Conservation (phyloP, 192 early-diverging fungal genomes). For the Coemansia sp. region DNA sequence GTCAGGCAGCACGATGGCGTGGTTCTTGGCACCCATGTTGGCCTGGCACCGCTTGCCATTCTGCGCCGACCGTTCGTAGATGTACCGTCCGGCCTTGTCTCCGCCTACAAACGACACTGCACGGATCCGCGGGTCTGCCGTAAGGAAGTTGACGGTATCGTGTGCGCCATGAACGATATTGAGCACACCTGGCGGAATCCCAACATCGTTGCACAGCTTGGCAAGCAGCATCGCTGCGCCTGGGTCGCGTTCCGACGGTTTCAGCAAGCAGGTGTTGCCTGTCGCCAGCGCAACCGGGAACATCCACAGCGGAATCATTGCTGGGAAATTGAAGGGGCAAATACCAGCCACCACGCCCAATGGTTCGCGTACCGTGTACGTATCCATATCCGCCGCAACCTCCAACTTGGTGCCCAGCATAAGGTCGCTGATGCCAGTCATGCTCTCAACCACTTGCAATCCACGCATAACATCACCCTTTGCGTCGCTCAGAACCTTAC, state of each 20-base stretch:
- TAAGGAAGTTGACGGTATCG: constrained; percentile 89
- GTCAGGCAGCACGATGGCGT: constrained; percentile 91
- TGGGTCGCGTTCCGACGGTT: constrained; percentile 94
- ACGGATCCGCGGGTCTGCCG: constrained; percentile 78
- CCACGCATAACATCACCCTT: constrained; percentile 90
- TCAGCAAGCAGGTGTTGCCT: constrained; percentile 89
- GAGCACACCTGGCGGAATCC: constrained; percentile 86
- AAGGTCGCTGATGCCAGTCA: constrained; percentile 74
- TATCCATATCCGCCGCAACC: constrained; percentile 93
- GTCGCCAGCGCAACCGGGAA: constrained; percentile 92
- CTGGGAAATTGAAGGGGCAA: constrained; percentile 97
- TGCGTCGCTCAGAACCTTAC: constrained; percentile 91
- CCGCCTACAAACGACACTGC: constrained; percentile 95
- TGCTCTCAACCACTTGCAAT: constrained; percentile 87
- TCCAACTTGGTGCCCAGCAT: constrained; percentile 81
- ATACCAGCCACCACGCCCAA: constrained; percentile 93
- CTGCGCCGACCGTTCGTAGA: constrained; percentile 79
- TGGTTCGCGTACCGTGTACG: constrained; percentile 90
- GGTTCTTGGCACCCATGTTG: constrained; percentile 97
- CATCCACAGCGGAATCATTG: constrained; percentile 95
- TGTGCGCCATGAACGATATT: constrained; percentile 90
- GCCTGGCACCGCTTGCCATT: constrained; percentile 97
- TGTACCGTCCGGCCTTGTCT: constrained; percentile 86
- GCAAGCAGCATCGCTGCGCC: constrained; percentile 90
- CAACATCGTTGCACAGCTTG: constrained; percentile 82